Evolutionary conservation across 352 stramenopile genomes (phyloP).

Genomic region (Phytophthora citrophthora): DNA sequence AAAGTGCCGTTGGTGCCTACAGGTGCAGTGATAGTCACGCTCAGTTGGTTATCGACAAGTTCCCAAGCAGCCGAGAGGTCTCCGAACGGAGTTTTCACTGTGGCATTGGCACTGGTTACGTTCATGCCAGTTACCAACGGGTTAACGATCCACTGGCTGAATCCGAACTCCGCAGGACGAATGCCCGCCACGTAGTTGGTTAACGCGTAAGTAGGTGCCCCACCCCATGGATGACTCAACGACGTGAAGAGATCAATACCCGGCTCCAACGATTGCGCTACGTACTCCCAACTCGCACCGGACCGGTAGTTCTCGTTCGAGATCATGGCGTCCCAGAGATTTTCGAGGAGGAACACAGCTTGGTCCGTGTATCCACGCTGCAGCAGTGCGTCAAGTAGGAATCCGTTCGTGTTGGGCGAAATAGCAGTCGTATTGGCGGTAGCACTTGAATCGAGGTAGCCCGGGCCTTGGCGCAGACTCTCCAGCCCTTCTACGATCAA

Average conservation of each 20-base stretch:
- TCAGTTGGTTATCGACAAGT: constrained; percentile 7
- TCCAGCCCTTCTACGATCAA: constrained; percentile 28
- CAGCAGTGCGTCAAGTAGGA: constrained; percentile 34
- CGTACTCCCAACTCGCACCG: constrained; percentile 36
- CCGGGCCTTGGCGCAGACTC: constrained; percentile 32
- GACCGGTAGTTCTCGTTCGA: constrained; percentile 35
- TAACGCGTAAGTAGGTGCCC: constrained; percentile 34
- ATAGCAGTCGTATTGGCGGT: constrained; percentile 27
- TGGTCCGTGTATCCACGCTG: constrained; percentile 23
- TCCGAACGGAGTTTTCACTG: constrained; percentile 33
- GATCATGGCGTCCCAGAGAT: constrained; percentile 43
- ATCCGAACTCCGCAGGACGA: constrained; percentile 32
- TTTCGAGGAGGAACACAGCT: constrained; percentile 35
- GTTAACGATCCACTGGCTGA: constrained; percentile 40
- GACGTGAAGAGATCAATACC: constrained; percentile 31
- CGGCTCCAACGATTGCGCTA: constrained; percentile 24
- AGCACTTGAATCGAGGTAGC: constrained; percentile 34
- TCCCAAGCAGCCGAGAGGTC: constrained; percentile 7
- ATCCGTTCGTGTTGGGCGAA: constrained; percentile 42
- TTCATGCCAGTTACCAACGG: constrained; percentile 31
- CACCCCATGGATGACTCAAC: constrained; percentile 35
- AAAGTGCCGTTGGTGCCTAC: constrained; percentile 26
- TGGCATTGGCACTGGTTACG: constrained; percentile 31
- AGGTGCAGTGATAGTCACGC: constrained; percentile 22
- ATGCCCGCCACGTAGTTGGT: constrained; percentile 41